Evolutionary conservation across 2,329 filamentous ascomycete genomes (phyloP), one percentile per base, ranked within the genome.

Genomic region (Nemania sp.): DNA sequence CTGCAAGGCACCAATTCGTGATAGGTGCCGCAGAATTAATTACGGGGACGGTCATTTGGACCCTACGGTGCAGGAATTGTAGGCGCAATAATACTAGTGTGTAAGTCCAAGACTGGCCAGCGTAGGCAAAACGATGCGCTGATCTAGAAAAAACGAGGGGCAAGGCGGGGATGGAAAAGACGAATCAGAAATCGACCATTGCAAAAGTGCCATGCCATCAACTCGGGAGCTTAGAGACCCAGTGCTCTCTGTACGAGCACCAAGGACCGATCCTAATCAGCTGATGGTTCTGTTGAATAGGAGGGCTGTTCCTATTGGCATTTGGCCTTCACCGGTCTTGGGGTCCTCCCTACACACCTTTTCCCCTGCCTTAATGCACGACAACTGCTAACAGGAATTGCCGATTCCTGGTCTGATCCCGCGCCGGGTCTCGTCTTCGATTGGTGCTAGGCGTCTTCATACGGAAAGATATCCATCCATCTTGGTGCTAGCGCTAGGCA

Each of bases 291-390:
- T 46, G 49, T 56, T 22, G 22, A 47, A 54, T 24, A 34, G 23
- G 47, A 37, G 31, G 40, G 20, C n/a, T 36, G 37, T 41, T 57
- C 49, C 45, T 46, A 49, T 54, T 57, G 50, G 47, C 41, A 57
- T 54, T 33, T 50, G 39, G 28, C 28, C 12, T 37, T 54, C 49
- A 57, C 54, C 54, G 54, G 54, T 46, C 39, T 23, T 42, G 34
- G 31, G 15, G 5, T 19, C 31, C 40, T 54, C 40, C 50, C 42
- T 36, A 52, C 49, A 42, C 28, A 33, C 26, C 33, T 23, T 37
- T 40, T 47, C 43, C 53, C 50, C 45, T 57, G 54, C 49, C 40
- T 49, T 24, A 46, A 57, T 57, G 54, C 52, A 44, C 52, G 20
- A 49, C 52, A 5, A 36, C 53, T 49, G 28, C 43, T 40, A 39